Conservation (phyloP, 2,329 filamentous ascomycete genomes). For the Colletotrichum liriopes region DNA sequence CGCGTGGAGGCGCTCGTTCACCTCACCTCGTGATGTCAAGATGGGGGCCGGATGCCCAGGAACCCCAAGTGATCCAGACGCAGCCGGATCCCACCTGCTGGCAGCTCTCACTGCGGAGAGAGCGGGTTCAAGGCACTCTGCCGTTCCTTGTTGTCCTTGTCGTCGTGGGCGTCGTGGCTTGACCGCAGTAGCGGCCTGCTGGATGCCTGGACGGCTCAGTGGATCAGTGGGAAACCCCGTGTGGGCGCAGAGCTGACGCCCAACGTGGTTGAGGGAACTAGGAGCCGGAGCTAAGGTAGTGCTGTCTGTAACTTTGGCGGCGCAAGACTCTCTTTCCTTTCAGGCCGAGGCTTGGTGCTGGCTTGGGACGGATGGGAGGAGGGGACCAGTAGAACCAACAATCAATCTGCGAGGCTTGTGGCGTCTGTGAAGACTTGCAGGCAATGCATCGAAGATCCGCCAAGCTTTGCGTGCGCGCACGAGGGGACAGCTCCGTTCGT, state of each 20-base stretch:
- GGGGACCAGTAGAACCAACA: constrained; percentile 25
- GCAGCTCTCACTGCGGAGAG: constrained; percentile 8
- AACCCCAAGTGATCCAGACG: constrained; percentile 22
- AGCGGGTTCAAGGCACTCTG: background rate
- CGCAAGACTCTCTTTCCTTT: constrained; percentile 27
- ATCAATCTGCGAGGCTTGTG: constrained; percentile 7
- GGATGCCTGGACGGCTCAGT: constrained; percentile 9
- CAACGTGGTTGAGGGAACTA: background rate
- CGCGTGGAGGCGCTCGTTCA: background rate
- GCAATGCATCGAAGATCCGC: constrained; percentile 33
- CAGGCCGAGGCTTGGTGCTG: constrained; percentile 23
- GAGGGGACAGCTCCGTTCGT: background rate
- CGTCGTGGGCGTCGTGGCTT: constrained; percentile 16
- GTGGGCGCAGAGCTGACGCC: background rate
- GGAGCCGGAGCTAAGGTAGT: background rate
- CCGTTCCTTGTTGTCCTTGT: background rate
- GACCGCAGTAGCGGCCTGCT: constrained; percentile 3
- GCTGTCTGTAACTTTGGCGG: constrained; percentile 23
- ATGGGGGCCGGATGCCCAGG: constrained; percentile 14
- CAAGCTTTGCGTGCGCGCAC: constrained; percentile 34
- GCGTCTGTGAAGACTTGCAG: constrained; percentile 17
- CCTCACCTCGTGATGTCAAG: constrained; percentile 16
- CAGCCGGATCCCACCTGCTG: background rate
- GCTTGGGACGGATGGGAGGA: background rate
- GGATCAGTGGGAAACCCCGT: background rate